Evolutionary conservation across 1,139 yeast species (phyloP).

Genomic region (Yamadazyma aaseri): DNA sequence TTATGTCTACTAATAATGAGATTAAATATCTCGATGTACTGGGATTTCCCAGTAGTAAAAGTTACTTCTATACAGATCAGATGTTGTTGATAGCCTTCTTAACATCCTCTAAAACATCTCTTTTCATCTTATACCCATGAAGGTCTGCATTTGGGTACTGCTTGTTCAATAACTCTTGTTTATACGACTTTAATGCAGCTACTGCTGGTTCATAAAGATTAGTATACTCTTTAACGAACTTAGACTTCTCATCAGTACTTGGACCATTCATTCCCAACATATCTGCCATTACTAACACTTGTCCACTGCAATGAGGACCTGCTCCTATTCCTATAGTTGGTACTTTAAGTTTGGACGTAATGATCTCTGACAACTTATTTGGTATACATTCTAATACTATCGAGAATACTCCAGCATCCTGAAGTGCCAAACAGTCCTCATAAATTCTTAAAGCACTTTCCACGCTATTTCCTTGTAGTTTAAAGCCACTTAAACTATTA

Average conservation of each 20-base stretch:
- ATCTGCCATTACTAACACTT: slow-evolving; percentile 86
- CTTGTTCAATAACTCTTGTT: slow-evolving; percentile 52
- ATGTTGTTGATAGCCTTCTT: too few species aligned
- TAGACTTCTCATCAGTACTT: slow-evolving; percentile 48
- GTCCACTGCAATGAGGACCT: slow-evolving; percentile 81
- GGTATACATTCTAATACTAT: slow-evolving; percentile 88
- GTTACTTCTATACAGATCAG: too few species aligned
- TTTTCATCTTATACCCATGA: slow-evolving; percentile 73
- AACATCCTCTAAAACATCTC: slow-evolving; percentile 59
- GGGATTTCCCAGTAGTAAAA: too few species aligned
- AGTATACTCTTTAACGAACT: slow-evolving; percentile 74
- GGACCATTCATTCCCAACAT: slow-evolving; percentile 72
- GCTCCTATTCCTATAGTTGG: slow-evolving; percentile 98
- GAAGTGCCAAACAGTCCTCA: slow-evolving; percentile 67
- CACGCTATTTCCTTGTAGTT: slow-evolving; percentile 71
- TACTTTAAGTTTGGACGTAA: slow-evolving; percentile 57
- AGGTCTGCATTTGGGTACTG: slow-evolving; percentile 59
- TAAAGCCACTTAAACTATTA: slow-evolving; percentile 80
- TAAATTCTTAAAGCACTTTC: slow-evolving; percentile 57
- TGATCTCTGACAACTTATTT: slow-evolving; percentile 59
- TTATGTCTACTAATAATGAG: too few species aligned
- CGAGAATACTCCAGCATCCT: slow-evolving; percentile 75
- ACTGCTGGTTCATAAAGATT: slow-evolving; percentile 51
- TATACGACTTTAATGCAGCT: slow-evolving; percentile 53
- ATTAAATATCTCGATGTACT: too few species aligned